Percentiles rank a stretch among this genome's conserved stretches.
These are phyloP conservation scores for Aspergillus diversus DNA, from an alignment of 495 filamentous ascomycete genomes.

Conservation along the genomic window DNA sequence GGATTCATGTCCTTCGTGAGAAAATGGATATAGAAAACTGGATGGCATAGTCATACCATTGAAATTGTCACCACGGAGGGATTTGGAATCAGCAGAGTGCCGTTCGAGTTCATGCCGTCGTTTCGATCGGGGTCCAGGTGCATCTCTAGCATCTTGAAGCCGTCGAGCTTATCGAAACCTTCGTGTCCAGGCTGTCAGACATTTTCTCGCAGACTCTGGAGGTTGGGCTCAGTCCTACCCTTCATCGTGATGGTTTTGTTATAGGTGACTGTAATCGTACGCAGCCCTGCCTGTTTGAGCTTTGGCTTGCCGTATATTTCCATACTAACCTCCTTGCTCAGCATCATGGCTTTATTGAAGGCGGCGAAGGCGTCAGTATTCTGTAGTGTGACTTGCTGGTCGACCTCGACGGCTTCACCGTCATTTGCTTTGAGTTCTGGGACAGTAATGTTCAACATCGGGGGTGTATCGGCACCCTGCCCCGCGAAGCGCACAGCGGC, in stretches of 20 bases:
- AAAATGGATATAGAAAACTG: background rate
- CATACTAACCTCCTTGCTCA: slow-evolving; percentile 4
- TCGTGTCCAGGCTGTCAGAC: background rate
- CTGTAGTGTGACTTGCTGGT: background rate
- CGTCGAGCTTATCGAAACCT: slow-evolving; percentile 2
- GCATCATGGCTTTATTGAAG: background rate
- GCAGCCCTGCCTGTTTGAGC: slow-evolving; percentile 2
- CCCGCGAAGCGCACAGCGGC: slow-evolving; percentile 3
- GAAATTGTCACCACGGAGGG: background rate
- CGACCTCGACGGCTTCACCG: background rate
- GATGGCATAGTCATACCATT: background rate
- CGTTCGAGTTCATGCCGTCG: slow-evolving; percentile 1
- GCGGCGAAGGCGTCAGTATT: background rate
- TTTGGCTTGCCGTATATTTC: slow-evolving; percentile 2
- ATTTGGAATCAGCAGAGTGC: background rate
- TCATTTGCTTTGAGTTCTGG: background rate
- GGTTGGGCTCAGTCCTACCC: background rate
- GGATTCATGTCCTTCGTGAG: background rate
- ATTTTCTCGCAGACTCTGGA: background rate
- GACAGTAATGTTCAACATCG: background rate
- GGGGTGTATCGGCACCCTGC: background rate
- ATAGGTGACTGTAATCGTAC: slow-evolving; percentile 4
- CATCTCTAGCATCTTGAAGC: slow-evolving; percentile 4
- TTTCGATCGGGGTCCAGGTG: background rate
- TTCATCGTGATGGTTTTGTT: slow-evolving; percentile 6